These are phyloP conservation scores for Gossypium herbaceum DNA, from an alignment of 345 rosid genomes.

Conservation along the genomic window DNA sequence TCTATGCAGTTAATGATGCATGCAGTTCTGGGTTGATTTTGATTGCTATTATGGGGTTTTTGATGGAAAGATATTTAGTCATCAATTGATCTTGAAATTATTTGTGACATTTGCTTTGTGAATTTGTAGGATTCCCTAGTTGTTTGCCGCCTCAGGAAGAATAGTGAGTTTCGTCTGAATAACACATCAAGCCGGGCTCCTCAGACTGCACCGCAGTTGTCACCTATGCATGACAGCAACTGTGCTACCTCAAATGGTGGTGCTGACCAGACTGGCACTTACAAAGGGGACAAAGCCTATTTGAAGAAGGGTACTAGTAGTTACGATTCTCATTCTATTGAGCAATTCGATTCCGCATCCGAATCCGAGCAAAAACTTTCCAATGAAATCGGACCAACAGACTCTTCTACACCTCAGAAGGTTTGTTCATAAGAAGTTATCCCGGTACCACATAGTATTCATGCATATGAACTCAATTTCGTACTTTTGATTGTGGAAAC, in stretches of 20 bases:
- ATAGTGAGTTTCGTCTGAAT: slow-evolving; percentile 44
- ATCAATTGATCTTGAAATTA: not conserved
- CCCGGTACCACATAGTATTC: not conserved
- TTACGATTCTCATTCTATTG: slow-evolving; percentile 49
- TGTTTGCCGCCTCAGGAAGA: slow-evolving; percentile 79
- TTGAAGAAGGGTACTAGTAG: slow-evolving; percentile 39
- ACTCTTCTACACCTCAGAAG: slow-evolving; percentile 48
- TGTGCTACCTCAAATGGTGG: slow-evolving; percentile 25
- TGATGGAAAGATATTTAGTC: not conserved
- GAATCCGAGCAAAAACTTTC: slow-evolving; percentile 44
- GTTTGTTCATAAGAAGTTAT: slow-evolving; percentile 25
- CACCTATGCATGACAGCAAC: slow-evolving; percentile 19
- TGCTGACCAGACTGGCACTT: slow-evolving; percentile 22
- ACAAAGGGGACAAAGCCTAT: slow-evolving; percentile 29
- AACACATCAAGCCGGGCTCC: slow-evolving; percentile 26
- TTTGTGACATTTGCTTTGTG: slow-evolving; percentile 3
- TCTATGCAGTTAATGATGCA: not conserved
- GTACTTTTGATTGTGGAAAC: not conserved
- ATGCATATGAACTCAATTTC: not conserved
- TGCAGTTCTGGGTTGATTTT: not conserved
- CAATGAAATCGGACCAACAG: slow-evolving; percentile 33
- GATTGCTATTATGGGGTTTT: not conserved
- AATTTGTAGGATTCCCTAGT: slow-evolving; percentile 63
- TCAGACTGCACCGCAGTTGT: slow-evolving; percentile 22
- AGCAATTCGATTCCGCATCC: slow-evolving; percentile 38